These are phyloP conservation scores for Globisporangium middletonii DNA, from an alignment of 352 stramenopile genomes.

Conservation along the genomic window DNA sequence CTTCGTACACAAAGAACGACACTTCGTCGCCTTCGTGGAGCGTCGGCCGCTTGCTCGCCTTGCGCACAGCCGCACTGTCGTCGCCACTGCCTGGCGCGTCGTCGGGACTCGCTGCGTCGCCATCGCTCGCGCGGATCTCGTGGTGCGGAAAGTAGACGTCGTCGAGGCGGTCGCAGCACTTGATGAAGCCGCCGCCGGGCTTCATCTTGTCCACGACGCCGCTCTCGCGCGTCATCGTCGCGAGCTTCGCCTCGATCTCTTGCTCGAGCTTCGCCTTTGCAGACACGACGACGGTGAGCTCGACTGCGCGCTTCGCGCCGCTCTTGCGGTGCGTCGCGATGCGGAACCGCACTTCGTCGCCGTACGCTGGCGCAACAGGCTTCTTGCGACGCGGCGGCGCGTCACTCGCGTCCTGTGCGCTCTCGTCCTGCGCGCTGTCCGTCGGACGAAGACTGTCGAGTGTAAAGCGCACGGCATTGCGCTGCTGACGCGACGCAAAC, in stretches of 20 bases:
- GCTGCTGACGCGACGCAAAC: conserved; percentile 1
- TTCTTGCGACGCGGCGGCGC: conserved; percentile 8
- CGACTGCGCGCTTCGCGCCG: conserved; percentile 54
- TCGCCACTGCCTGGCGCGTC: conserved; percentile 4
- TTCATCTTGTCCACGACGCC: conserved; percentile 62
- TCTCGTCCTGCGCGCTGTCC: conserved; percentile 6
- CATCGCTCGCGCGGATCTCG: conserved; percentile 34
- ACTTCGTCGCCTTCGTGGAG: conserved; percentile 67
- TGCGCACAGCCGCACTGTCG: conserved; percentile 14
- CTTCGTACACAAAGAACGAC: conserved; percentile 75
- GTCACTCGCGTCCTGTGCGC: conserved; percentile 8
- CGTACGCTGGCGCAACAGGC: conserved; percentile 36
- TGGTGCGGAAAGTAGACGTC: conserved; percentile 74
- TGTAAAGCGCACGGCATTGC: conserved; percentile 51
- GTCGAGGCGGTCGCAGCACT: conserved; percentile 56
- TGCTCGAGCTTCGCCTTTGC: conserved; percentile 58
- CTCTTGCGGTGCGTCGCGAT: conserved; percentile 69
- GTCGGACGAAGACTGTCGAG: conserved; percentile 32
- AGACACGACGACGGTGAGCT: conserved; percentile 49
- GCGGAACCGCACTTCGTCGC: conserved; percentile 68
- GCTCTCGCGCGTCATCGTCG: conserved; percentile 42
- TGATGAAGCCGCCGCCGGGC: conserved; percentile 59
- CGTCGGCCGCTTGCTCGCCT: conserved; percentile 3
- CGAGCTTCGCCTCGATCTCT: conserved; percentile 62
- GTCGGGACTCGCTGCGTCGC: conserved; percentile 13